Evolutionary conservation across 2,329 filamentous ascomycete species (phyloP).

Genomic region (Colletotrichum karsti): DNA sequence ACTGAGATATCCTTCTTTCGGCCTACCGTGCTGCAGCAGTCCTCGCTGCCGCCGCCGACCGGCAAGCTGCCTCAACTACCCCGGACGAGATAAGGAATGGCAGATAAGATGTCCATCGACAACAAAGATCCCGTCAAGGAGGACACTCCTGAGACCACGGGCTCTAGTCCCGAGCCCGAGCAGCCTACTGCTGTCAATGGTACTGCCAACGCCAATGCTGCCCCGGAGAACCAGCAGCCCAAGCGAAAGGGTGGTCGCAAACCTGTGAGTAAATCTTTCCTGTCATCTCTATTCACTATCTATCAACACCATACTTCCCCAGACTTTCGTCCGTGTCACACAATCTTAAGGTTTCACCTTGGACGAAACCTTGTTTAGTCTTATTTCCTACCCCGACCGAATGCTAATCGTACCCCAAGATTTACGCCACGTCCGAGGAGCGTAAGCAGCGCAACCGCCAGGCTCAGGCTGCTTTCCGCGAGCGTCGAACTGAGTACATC

Average conservation of each 20-base stretch:
- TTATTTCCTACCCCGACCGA: constrained; percentile 28
- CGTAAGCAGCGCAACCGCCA: constrained; percentile 97
- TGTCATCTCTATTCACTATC: constrained; percentile 14
- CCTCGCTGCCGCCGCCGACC: constrained; percentile 48
- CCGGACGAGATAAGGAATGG: constrained; percentile 58
- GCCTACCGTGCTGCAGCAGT: constrained; percentile 4
- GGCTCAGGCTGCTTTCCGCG: constrained; percentile 95
- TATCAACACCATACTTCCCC: constrained; percentile 22
- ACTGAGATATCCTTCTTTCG: constrained; percentile 22
- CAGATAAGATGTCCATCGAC: constrained; percentile 74
- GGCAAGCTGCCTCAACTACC: constrained; percentile 36
- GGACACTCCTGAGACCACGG: constrained; percentile 69
- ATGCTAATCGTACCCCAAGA: constrained; percentile 60
- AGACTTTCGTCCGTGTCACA: constrained; percentile 17
- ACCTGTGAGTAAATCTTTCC: constrained; percentile 76
- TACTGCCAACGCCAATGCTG: constrained; percentile 37
- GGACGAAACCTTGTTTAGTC: constrained; percentile 21
- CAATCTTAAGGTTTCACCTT: constrained; percentile 8
- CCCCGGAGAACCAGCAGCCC: constrained; percentile 70
- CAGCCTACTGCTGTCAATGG: constrained; percentile 41
- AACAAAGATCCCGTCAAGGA: constrained; percentile 65
- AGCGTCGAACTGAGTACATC: constrained; percentile 98
- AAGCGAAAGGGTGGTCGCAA: constrained; percentile 98
- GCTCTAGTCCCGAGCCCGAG: constrained; percentile 68
- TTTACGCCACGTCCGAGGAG: constrained; percentile 98